phyloP scores from a whole-genome alignment of 768 basidiomycete genomes.

The Lyophyllum atratum region DNA sequence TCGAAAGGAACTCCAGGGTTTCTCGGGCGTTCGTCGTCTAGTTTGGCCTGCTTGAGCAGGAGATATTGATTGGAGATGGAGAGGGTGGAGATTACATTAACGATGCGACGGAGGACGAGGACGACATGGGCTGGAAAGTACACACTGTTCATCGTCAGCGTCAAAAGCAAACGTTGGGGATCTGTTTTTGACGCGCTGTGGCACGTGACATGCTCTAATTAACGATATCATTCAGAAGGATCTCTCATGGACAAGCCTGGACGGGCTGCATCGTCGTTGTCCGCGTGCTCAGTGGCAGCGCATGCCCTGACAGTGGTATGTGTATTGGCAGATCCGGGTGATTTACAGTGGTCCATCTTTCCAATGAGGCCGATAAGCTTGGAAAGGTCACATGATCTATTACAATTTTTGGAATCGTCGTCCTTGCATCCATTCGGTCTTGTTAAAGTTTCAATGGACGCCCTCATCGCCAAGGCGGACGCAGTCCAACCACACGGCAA shows the following conservation, averaged over 20 bases:
- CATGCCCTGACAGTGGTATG: no score
- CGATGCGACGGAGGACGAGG: slow-evolving; percentile 61
- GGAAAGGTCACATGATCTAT: no score
- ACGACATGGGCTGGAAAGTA: slow-evolving; percentile 62
- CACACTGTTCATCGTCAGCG: slow-evolving; percentile 38
- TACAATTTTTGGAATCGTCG: no score
- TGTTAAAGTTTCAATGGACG: no score
- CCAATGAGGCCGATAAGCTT: no score
- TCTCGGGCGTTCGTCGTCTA: slow-evolving; percentile 13
- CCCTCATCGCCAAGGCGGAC: slow-evolving; percentile 71
- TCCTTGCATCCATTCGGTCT: no score
- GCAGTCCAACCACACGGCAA: slow-evolving; percentile 51
- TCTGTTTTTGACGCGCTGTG: slow-evolving; percentile 5
- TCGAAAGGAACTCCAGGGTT: slow-evolving; percentile 9
- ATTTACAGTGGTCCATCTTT: no score
- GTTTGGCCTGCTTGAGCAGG: slow-evolving; percentile 24
- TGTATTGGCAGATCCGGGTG: no score
- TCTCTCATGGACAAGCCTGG: no score
- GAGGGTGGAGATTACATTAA: slow-evolving; percentile 68
- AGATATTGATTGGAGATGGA: slow-evolving; percentile 71
- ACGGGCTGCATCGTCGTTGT: no score
- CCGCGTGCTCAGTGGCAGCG: background rate
- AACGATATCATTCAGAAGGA: no score
- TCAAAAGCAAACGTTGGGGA: background rate
- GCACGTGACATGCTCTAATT: slow-evolving; percentile 10